phyloP scores from a whole-genome alignment of 2,329 filamentous ascomycete genomes.

The Zasmidium citrigriseum region DNA sequence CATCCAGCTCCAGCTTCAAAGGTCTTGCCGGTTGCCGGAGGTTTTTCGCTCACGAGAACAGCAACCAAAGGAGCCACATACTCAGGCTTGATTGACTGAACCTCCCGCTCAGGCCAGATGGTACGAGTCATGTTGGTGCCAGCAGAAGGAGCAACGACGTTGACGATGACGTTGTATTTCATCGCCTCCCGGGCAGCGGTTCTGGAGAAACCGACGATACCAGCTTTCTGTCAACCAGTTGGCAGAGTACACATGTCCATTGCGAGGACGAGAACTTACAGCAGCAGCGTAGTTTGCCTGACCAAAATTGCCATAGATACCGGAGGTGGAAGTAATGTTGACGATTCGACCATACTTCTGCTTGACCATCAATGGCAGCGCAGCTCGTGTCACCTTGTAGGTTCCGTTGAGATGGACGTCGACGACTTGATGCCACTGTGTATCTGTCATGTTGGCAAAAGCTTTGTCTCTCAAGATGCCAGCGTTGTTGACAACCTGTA shows the following conservation, averaged over 20 bases:
- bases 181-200: slow-evolving; percentile 86
- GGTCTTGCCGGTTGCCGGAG: slow-evolving; percentile 77
- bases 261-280: too few relatives aligned
- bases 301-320: slow-evolving; percentile 98
- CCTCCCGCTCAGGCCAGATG: slow-evolving; percentile 90
- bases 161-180: slow-evolving; percentile 96
- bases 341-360: slow-evolving; percentile 96
- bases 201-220: slow-evolving; percentile 90
- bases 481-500: slow-evolving; percentile 76
- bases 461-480: slow-evolving; percentile 97
- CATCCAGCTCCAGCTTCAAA: slow-evolving; percentile 95
- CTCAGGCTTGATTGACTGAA: slow-evolving; percentile 96
- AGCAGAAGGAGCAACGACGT: slow-evolving; percentile 95
- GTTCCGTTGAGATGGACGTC: slow-evolving; percentile 89
- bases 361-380: slow-evolving; percentile 95
- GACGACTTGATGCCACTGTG: slow-evolving; percentile 85
- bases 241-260: too few relatives aligned
- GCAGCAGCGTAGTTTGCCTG: slow-evolving; percentile 88
- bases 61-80: slow-evolving; percentile 93
- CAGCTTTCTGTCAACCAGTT: slow-evolving; percentile 40
- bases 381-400: slow-evolving; percentile 93
- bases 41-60: slow-evolving; percentile 79
- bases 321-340: slow-evolving; percentile 93
- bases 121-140: slow-evolving; percentile 92
- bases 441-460: slow-evolving; percentile 94